Evolutionary conservation across 2,329 filamentous ascomycete genomes (phyloP), one percentile per base, ranked within the genome.

Genomic region (Colletotrichum karsti): DNA sequence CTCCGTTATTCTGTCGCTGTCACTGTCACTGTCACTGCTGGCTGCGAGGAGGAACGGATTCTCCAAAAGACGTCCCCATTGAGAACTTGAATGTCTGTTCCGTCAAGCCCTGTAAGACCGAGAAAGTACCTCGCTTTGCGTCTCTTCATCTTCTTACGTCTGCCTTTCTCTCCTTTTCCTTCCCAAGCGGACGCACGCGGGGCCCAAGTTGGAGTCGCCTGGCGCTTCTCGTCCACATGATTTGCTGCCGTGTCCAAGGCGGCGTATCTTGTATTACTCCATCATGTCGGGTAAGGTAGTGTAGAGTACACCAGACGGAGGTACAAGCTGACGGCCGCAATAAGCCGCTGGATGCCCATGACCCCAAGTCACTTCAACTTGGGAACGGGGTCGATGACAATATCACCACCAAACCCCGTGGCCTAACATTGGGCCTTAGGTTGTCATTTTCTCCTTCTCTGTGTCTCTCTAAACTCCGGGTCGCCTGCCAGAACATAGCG

Each of bases 211-310:
- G 48, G 37, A 63, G 26, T 57, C 63, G 51, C 41, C 63, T 61
- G 61, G n/a, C 51, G 58, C 42, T 26, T 42, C 41, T 18, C 53
- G 48, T 54, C 65, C 65, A 54, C 65, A 66, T 68, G 65, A 68
- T 68, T 54, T 60, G 65, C 46, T 68, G 39, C 35, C 24, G 44
- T 46, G 26, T 51, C 42, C 50, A 53, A 60, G 22, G 20, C 28
- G 41, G 55, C 41, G 58, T 61, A 56, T 37, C 50, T 30, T 61
- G 44, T 58, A 58, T 41, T n/a, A n/a, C n/a, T n/a, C n/a, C n/a
- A n/a, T n/a, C n/a, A n/a, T n/a, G n/a, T 46, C 55, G 37, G n/a
- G 39, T 28, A 55, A 5, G 3, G 39, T 42, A 42, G 41, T 42
- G 63, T 48, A 61, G 15, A 42, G 35, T 51, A 42, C 42, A 50